Conservation (phyloP, 2,329 filamentous ascomycete species). For the Fusarium penzigii region DNA sequence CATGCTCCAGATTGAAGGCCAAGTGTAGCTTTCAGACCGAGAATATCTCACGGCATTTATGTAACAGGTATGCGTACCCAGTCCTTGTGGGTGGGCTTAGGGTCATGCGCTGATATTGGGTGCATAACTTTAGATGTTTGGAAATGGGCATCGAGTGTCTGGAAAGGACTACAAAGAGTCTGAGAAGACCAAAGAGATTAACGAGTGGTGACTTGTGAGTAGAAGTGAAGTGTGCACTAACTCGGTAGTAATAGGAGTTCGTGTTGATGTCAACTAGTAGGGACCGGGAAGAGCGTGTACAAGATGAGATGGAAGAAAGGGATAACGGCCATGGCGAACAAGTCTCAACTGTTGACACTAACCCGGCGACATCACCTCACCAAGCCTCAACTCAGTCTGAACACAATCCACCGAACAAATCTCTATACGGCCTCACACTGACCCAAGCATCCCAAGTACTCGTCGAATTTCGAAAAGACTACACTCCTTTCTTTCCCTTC, state of each 20-base stretch:
- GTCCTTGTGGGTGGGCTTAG: too few relatives aligned
- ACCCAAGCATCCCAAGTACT: conserved; percentile 38
- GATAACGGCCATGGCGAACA: too few relatives aligned
- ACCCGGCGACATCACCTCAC: background rate
- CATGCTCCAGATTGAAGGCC: conserved; percentile 31
- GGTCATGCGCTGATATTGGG: background rate
- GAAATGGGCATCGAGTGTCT: conserved; percentile 29
- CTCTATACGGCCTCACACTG: conserved; percentile 42
- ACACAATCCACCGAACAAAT: background rate
- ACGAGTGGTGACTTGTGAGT: too few relatives aligned
- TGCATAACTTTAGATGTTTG: conserved; percentile 23
- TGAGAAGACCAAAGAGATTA: conserved; percentile 34
- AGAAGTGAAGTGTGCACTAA: too few relatives aligned
- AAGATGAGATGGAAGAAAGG: too few relatives aligned
- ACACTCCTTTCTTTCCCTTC: conserved; percentile 41
- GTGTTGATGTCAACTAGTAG: too few relatives aligned
- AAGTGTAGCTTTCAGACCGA: conserved; percentile 31
- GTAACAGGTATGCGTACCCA: conserved; percentile 27
- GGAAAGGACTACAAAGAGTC: conserved; percentile 29
- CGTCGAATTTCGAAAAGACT: conserved; percentile 34
- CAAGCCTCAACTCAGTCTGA: too few relatives aligned
- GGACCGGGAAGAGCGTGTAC: too few relatives aligned
- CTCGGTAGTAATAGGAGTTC: too few relatives aligned
- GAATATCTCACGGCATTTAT: conserved; percentile 24
- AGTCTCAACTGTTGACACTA: too few relatives aligned